Evolutionary conservation across 441 rosid species (phyloP).

Genomic region (Melastoma candidum): DNA sequence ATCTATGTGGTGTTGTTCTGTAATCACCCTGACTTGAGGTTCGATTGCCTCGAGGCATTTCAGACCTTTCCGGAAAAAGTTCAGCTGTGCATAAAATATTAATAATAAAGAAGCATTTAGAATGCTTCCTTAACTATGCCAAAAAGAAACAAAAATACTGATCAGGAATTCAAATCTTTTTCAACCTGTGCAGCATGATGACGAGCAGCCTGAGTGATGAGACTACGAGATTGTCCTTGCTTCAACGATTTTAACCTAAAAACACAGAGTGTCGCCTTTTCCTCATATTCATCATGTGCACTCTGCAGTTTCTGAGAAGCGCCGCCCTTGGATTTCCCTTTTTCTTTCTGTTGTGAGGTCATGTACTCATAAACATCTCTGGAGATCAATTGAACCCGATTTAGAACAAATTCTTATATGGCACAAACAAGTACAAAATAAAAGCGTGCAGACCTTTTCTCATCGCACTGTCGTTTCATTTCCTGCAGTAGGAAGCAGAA

Average conservation of each 20-base stretch:
- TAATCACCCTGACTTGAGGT: slow-evolving; percentile 44
- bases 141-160: too few relatives aligned
- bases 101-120: slow-evolving; percentile 6
- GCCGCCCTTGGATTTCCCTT: slow-evolving; percentile 65
- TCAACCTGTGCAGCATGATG: slow-evolving; percentile 98
- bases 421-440: slow-evolving; percentile 5
- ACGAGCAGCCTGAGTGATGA: slow-evolving; percentile 86
- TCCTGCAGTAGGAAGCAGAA: slow-evolving; percentile 50
- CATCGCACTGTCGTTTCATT: slow-evolving; percentile 97
- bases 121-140: background rate
- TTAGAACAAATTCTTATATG: slow-evolving; percentile 20
- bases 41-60: slow-evolving; percentile 85
- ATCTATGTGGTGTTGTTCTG: slow-evolving; percentile 82
- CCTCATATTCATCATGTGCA: slow-evolving; percentile 68
- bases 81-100: slow-evolving; percentile 48
- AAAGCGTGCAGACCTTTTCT: slow-evolving; percentile 57
- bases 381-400: slow-evolving; percentile 23
- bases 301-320: slow-evolving; percentile 51
- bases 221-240: slow-evolving; percentile 90
- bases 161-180: background rate
- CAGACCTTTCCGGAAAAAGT: slow-evolving; percentile 72
- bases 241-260: slow-evolving; percentile 84
- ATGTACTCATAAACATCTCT: slow-evolving; percentile 72
- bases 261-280: slow-evolving; percentile 77
- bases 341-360: slow-evolving; percentile 72